Evolutionary conservation across 371 early-diverging fungal species (phyloP), one percentile per base, ranked within the genome.

Genomic region (Cokeromyces recurvatus): DNA sequence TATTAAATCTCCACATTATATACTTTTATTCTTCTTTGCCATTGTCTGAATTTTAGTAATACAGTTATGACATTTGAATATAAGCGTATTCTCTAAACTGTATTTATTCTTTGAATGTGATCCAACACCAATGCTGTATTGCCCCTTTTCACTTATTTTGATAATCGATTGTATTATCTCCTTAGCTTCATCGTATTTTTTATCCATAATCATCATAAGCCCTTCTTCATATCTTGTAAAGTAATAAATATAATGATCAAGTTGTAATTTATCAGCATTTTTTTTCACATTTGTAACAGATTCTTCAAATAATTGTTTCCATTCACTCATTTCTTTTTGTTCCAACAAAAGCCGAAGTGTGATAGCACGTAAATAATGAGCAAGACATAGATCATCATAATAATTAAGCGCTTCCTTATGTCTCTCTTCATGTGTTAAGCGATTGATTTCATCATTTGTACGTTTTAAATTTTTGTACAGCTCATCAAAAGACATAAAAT

Each of bases 241-340:
- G 32, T 82, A 79, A 24, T 83, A 76, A 6, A 85, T 53, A 51
- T 79, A 85, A 49, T 85, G 86, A 49, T 85, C 86, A n/a, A 76
- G 56, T 11, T 60, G 56, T 5, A 84, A 62, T 21, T 66, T 53
- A 40, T 57, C 40, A 14, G 74, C 62, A 36, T 66, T 42, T 1
- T 61, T 53, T 40, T 62, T 43, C 4, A 74, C 62, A 14, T 36
- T 23, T 8, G 48, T 45, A 14, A 69, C 50, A 0, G 68, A 64
- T 17, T 39, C 44, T 8, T 41, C 23, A 43, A 68, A 64, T 7
- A 55, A 24, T 7, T 41, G 40, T 8, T 40, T 16, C 50, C 53
- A 47, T 38, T 51, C 43, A 10, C 1, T 21, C 46, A 31, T 47
- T 2, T 32, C 32, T 23, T n/a, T 19, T 43, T 43, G 50, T 16